These are phyloP conservation scores for Beverwykella pulmonaria DNA, from an alignment of 495 filamentous ascomycete genomes.

Conservation along the genomic window DNA sequence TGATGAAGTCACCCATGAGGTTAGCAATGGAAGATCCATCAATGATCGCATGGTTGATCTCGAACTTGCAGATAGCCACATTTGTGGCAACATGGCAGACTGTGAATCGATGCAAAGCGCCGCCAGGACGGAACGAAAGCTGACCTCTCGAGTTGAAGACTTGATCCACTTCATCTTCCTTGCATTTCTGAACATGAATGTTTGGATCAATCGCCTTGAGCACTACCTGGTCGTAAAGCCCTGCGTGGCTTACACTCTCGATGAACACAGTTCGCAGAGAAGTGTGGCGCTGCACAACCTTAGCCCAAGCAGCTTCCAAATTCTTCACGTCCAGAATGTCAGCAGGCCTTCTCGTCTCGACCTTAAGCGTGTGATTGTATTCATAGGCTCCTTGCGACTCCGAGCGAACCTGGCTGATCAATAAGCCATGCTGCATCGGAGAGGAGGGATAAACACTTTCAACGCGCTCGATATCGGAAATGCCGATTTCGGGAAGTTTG, in stretches of 20 bases:
- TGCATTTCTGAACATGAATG: constrained; percentile 15
- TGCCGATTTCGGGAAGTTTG: constrained; percentile 26
- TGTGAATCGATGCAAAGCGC: constrained; percentile 22
- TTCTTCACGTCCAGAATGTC: constrained; percentile 17
- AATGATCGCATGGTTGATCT: constrained; percentile 28
- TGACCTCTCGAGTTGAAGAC: constrained; percentile 13
- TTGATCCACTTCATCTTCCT: constrained; percentile 10
- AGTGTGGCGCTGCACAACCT: constrained; percentile 28
- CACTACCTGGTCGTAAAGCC: constrained; percentile 28
- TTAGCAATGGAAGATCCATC: constrained; percentile 37
- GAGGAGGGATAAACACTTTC: constrained; percentile 27
- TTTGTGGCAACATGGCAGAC: constrained; percentile 19
- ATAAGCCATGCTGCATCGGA: constrained; percentile 30
- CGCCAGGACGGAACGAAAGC: constrained; percentile 15
- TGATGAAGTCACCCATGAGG: constrained; percentile 41
- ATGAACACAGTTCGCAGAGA: constrained; percentile 33
- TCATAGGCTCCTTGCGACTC: constrained; percentile 25
- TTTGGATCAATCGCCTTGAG: constrained; percentile 17
- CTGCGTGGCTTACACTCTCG: constrained; percentile 24
- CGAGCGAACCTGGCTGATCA: constrained; percentile 19
- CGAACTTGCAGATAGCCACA: constrained; percentile 23
- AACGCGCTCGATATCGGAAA: constrained; percentile 8
- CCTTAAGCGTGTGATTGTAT: constrained; percentile 29
- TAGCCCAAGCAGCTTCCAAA: constrained; percentile 16
- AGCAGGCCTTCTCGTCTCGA: constrained; percentile 19